Conservation (phyloP, 495 filamentous ascomycete genomes). For the Tuber aestivum region DNA sequence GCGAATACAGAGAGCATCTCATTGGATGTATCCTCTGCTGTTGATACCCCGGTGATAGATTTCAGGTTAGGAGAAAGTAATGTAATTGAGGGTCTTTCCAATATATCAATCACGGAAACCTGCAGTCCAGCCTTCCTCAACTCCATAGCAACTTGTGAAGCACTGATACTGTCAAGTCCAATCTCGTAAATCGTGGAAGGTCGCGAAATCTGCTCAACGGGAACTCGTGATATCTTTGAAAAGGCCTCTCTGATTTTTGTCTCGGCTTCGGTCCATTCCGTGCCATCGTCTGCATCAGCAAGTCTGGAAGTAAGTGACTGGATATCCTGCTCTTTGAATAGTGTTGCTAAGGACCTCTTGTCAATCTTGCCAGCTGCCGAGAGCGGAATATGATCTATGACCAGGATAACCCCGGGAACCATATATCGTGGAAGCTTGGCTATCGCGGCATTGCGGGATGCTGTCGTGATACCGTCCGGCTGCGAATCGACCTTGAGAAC, state of each 20-base stretch:
- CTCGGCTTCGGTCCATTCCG: slow-evolving; percentile 52
- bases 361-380: slow-evolving; percentile 46
- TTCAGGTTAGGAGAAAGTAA: background rate
- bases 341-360: slow-evolving; percentile 39
- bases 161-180: slow-evolving; percentile 81
- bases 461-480: slow-evolving; percentile 14
- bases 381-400: slow-evolving; percentile 42
- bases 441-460: slow-evolving; percentile 19
- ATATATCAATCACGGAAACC: slow-evolving; percentile 60
- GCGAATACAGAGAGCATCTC: slow-evolving; percentile 16
- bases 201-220: slow-evolving; percentile 53
- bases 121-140: slow-evolving; percentile 55
- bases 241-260: slow-evolving; percentile 53
- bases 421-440: slow-evolving; percentile 43
- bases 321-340: slow-evolving; percentile 40
- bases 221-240: slow-evolving; percentile 50
- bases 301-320: slow-evolving; percentile 17
- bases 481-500: slow-evolving; percentile 33
- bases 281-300: slow-evolving; percentile 17
- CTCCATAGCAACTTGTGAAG: slow-evolving; percentile 65
- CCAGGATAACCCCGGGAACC: slow-evolving; percentile 41
- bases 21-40: background rate
- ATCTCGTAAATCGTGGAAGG: slow-evolving; percentile 69
- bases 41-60: background rate
- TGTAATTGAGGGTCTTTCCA: slow-evolving; percentile 46